phyloP scores from a whole-genome alignment of 1,284 basidiomycete species.

The Tilletiopsis washingtonensis region DNA sequence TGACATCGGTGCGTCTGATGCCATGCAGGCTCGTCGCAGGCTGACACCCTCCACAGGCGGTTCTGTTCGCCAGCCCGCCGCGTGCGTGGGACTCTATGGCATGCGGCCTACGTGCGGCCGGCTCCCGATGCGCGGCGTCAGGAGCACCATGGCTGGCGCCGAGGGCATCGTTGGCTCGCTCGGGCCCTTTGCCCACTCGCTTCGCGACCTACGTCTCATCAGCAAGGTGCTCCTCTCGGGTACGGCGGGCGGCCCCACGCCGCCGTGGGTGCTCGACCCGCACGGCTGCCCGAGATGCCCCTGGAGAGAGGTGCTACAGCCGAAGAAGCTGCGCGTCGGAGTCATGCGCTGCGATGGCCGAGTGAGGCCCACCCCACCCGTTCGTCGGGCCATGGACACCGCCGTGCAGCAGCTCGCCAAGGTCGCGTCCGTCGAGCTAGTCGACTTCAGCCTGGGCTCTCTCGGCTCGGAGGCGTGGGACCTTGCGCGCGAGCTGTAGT shows the following conservation, averaged over 20 bases:
- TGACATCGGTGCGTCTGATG: conserved; percentile 14
- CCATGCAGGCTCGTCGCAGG: neutral
- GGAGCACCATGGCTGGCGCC: conserved; percentile 21
- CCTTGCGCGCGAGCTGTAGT: conserved; percentile 22
- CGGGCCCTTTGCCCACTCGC: conserved; percentile 14
- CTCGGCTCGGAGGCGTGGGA: conserved; percentile 13
- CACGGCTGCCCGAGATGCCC: conserved; percentile 1
- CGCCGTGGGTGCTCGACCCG: conserved; percentile 1
- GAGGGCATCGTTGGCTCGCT: conserved; percentile 17
- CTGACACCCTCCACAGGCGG: conserved; percentile 10
- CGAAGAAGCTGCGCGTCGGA: conserved; percentile 3
- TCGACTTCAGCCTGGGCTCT: neutral
- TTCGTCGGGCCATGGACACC: conserved; percentile 4
- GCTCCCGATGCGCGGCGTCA: conserved; percentile 13
- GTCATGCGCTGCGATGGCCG: conserved; percentile 4
- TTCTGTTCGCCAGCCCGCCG: conserved; percentile 19
- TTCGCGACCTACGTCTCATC: conserved; percentile 22
- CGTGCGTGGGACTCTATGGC: conserved; percentile 18
- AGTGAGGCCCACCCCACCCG: conserved; percentile 6
- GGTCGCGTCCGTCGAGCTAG: neutral
- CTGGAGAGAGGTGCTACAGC: neutral
- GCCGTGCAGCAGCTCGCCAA: neutral
- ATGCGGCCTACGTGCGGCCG: conserved; percentile 18
- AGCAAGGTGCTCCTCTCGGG: conserved; percentile 13
- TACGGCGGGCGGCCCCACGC: neutral